Evolutionary conservation across 768 basidiomycete genomes (phyloP), one percentile per base, ranked within the genome.

Genomic region (Hygrocybe punicea): DNA sequence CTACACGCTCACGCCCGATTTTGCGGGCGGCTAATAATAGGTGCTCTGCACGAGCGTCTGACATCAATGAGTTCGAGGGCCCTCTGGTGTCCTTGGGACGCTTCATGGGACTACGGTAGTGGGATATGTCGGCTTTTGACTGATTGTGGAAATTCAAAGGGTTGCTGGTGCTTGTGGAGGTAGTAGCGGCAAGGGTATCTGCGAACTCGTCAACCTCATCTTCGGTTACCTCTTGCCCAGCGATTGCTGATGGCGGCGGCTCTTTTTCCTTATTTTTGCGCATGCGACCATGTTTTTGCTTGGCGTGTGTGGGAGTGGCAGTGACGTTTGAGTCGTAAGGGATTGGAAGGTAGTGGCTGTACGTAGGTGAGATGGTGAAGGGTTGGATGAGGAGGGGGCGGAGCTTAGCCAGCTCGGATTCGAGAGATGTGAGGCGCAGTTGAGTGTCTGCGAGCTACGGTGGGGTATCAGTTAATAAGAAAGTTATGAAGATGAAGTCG

Each of bases 11-110:
- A 33, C 82, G 79, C 4, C 88, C 88, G 3, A 89, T 76, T 53
- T 74, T 84, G n/a, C 86, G 81, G 8, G 87, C 84, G 3, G 89
- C 89, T 11, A 87, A 72, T 1, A 91, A 75, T 10, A 90, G 71
- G 62, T 87, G 87, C 62, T 91, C 89, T 0, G 79, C 76, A 46
- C 85, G 80, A 4, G 89, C 89, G 59, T 91, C 89, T 2, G 85
- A 72, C 59, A 78, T 67, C 44, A 80, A 57, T 39, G 80, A 66
- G 35, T 63, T 63, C 4, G 66, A 69, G 33, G 57, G 33, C 50
- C 67, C 67, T 56, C 68, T 65, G 62, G 58, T 36, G 56, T 58
- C 60, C 24, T 60, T 51, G 23, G 21, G 35, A 13, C 45, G 42
- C 52, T 53, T 54, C 36, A 42, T 29, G 48, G 36, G 42, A 29